phyloP scores from a whole-genome alignment of 192 early-diverging fungal species.

The Pilobolus umbonatus region DNA sequence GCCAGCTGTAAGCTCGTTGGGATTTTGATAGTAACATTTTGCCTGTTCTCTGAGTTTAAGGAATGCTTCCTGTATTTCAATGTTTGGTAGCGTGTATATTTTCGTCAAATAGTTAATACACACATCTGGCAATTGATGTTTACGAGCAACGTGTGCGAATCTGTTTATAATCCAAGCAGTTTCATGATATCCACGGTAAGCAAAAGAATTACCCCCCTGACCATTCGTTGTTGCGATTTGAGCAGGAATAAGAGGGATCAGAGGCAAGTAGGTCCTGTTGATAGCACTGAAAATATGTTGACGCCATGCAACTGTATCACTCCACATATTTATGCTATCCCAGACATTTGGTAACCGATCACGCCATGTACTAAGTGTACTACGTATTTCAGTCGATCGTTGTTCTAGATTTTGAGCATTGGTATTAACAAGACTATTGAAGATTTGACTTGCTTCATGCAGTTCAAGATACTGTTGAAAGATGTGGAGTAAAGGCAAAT shows the following conservation, averaged over 20 bases:
- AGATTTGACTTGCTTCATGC: conserved; percentile 87
- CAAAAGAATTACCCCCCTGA: conserved; percentile 74
- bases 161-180: conserved; percentile 99
- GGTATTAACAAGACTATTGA: conserved; percentile 72
- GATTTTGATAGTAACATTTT: conserved; percentile 92
- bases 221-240: conserved; percentile 35
- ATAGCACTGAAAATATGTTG: conserved; percentile 96
- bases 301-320: conserved; percentile 94
- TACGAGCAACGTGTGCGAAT: conserved; percentile 94
- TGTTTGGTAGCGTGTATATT: conserved; percentile 99
- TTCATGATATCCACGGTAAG: conserved; percentile 98
- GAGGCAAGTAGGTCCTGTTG: conserved; percentile 91
- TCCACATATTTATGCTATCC: conserved; percentile 99
- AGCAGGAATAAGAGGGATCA: conserved; percentile 57
- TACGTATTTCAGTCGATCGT: conserved; percentile 86
- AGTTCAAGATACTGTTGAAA: conserved; percentile 98
- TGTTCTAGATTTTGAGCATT: conserved; percentile 79
- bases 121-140: conserved; percentile 93
- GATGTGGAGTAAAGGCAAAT: conserved; percentile 80
- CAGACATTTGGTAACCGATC: conserved; percentile 94
- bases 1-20: conserved; percentile 83
- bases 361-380: conserved; percentile 89
- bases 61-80: conserved; percentile 99
- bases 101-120: conserved; percentile 88
- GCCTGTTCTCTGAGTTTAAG: conserved; percentile 95